A percentile compares a stretch with the other conserved stretches of the same genome.
Evolutionary conservation across 129 eudicot genomes (phyloP).

Genomic region (Saussurea involucrata): DNA sequence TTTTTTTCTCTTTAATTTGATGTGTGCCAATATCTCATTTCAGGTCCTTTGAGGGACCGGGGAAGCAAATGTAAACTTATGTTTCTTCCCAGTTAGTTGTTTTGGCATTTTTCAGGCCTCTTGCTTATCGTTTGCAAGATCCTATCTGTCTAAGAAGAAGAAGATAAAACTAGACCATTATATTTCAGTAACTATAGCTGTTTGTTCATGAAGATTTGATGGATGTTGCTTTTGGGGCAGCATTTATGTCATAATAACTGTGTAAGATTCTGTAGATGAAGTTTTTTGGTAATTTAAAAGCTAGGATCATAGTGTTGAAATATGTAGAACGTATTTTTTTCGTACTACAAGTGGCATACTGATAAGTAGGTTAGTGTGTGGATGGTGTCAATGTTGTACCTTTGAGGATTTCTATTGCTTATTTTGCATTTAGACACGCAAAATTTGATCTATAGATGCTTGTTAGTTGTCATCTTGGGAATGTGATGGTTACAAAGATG

Average conservation of each 20-base stretch:
- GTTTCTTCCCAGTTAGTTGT: slow-evolving; percentile 64
- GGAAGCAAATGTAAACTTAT: slow-evolving; percentile 67
- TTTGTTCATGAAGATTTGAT: slow-evolving; percentile 28
- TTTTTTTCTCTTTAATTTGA: slow-evolving; percentile 4
- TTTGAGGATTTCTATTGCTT: slow-evolving; percentile 28
- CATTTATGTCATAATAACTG: slow-evolving; percentile 19
- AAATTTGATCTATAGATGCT: slow-evolving; percentile 25
- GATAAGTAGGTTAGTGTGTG: slow-evolving; percentile 27
- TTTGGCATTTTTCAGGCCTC: slow-evolving; percentile 45
- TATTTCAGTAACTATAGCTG: slow-evolving; percentile 22
- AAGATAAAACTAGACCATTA: slow-evolving; percentile 48
- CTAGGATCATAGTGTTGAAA: slow-evolving; percentile 23
- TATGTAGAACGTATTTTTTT: slow-evolving; percentile 24
- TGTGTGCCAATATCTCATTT: slow-evolving; percentile 50
- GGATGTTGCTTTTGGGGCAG: slow-evolving; percentile 29
- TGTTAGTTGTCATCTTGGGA: slow-evolving; percentile 24
- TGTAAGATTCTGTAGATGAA: slow-evolving; percentile 29
- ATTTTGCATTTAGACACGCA: slow-evolving; percentile 15
- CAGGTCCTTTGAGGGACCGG: slow-evolving; percentile 80
- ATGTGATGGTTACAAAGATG: slow-evolving; percentile 24
- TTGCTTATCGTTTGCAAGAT: slow-evolving; percentile 46
- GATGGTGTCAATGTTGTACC: slow-evolving; percentile 29
- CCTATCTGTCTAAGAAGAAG: slow-evolving; percentile 54
- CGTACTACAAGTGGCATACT: slow-evolving; percentile 26
- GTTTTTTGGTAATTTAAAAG: slow-evolving; percentile 21